Conservation (phyloP, 495 filamentous ascomycete genomes). For the Jackrogersella minutella region DNA sequence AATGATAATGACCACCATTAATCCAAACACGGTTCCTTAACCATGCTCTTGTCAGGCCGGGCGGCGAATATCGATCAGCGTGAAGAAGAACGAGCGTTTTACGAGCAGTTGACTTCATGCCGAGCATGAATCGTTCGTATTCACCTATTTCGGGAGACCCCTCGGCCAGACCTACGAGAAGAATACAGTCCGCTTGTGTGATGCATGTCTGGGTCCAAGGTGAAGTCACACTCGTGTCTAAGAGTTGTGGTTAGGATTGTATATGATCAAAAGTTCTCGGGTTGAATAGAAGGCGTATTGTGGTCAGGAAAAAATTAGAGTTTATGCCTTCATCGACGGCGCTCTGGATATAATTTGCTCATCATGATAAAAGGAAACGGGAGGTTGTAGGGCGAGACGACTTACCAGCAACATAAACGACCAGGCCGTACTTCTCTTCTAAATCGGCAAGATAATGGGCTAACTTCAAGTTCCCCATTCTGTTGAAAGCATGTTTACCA, state of each 20-base stretch:
- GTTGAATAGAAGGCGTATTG: slow-evolving; percentile 1
- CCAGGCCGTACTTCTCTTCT: slow-evolving; percentile 95
- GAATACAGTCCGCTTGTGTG: slow-evolving; percentile 91
- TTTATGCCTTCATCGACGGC: slow-evolving; percentile 51
- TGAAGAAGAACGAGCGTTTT: slow-evolving; percentile 96
- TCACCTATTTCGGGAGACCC: slow-evolving; percentile 89
- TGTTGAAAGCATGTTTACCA: slow-evolving; percentile 93
- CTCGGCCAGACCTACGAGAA: slow-evolving; percentile 91
- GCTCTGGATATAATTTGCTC: slow-evolving; percentile 52
- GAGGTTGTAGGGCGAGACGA: slow-evolving; percentile 17
- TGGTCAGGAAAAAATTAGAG: slow-evolving; percentile 61
- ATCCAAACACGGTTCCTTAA: slow-evolving; percentile 95
- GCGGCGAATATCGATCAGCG: slow-evolving; percentile 84
- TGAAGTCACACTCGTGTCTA: slow-evolving; percentile 89
- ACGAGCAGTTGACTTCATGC: slow-evolving; percentile 95
- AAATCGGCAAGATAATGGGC: slow-evolving; percentile 96
- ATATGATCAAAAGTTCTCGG: not conserved
- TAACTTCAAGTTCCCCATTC: slow-evolving; percentile 95
- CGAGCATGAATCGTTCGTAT: slow-evolving; percentile 93
- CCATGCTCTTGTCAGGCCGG: slow-evolving; percentile 87
- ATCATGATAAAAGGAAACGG: slow-evolving; percentile 48
- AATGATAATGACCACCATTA: slow-evolving; percentile 97
- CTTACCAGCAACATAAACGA: slow-evolving; percentile 91
- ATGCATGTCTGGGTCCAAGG: slow-evolving; percentile 99
- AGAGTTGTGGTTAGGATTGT: slow-evolving; percentile 33